These are phyloP conservation scores for Eremothecium cymbalariae DNA, from an alignment of 1,139 yeast genomes.

Conservation along the genomic window DNA sequence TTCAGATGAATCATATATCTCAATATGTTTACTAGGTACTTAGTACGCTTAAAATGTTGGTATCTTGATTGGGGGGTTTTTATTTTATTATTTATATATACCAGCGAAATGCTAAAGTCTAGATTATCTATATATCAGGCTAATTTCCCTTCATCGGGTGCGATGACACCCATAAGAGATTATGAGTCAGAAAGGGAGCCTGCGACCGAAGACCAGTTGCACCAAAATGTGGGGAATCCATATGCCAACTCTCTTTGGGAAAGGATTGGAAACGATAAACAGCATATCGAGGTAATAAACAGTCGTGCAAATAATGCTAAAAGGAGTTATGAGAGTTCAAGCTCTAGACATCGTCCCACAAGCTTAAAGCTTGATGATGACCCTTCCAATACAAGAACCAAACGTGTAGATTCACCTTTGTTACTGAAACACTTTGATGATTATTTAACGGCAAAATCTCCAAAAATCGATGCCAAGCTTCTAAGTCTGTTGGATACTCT, in stretches of 20 bases:
- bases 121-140: conserved; percentile 21
- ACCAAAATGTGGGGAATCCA: conserved; percentile 20
- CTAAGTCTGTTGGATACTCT: conserved; percentile 20
- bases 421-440: conserved; percentile 14
- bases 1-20: too few species aligned
- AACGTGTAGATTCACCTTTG: conserved; percentile 24
- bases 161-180: conserved; percentile 31
- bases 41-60: too few species aligned
- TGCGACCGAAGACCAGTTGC: not conserved
- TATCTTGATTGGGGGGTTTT: too few species aligned
- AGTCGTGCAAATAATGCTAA: conserved; percentile 9
- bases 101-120: conserved; percentile 25
- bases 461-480: conserved; percentile 8
- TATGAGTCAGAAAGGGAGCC: conserved; percentile 11
- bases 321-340: conserved; percentile 5
- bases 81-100: not conserved
- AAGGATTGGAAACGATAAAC: conserved; percentile 22
- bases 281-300: conserved; percentile 20
- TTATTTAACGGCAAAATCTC: conserved; percentile 8
- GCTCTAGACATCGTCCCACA: conserved; percentile 10
- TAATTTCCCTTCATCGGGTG: conserved; percentile 17
- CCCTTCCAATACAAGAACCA: conserved; percentile 21
- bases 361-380: conserved; percentile 9
- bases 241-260: conserved; percentile 30
- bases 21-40: too few species aligned